Conservation (phyloP, 345 rosid genomes). For the Capsella bursapastoris region DNA sequence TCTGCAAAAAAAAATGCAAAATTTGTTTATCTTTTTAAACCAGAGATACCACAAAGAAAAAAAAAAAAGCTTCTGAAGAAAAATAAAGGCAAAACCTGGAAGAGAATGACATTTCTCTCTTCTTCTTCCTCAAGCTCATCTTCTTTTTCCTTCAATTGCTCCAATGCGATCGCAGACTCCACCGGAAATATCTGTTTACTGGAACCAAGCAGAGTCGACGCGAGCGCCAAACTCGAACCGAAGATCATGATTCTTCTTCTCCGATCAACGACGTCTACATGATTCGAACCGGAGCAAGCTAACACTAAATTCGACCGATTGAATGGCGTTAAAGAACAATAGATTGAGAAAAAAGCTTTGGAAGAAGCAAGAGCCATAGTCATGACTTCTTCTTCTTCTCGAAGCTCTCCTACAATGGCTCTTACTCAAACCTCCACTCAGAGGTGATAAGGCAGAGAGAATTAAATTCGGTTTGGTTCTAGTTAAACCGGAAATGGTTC, state of each 20-base stretch:
- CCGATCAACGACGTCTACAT: constrained; percentile 10
- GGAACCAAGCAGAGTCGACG: constrained; percentile 49
- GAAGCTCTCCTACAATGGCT: constrained; percentile 23
- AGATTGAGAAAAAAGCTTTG: constrained; percentile 24
- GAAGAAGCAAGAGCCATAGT: constrained; percentile 28
- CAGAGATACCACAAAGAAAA: not conserved
- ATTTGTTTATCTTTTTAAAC: not conserved
- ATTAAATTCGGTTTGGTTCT: not conserved
- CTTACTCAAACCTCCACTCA: constrained; percentile 19
- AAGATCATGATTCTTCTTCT: constrained; percentile 54
- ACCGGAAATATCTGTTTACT: constrained; percentile 11
- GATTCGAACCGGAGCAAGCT: constrained; percentile 43
- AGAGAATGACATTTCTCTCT: constrained; percentile 67
- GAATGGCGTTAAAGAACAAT: not conserved
- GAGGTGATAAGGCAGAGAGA: constrained; percentile 29
- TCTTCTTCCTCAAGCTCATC: constrained; percentile 74
- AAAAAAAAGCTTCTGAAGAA: not conserved
- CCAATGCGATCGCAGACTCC: constrained; percentile 56
- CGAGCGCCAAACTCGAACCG: constrained; percentile 44
- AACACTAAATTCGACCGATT: constrained; percentile 16
- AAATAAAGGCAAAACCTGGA: constrained; percentile 57
- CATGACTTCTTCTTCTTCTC: constrained; percentile 18
- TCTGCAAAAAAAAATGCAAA: constrained; percentile 39
- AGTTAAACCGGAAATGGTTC: not conserved
- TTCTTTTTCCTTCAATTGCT: constrained; percentile 26